Percentiles rank a stretch among this genome's conserved stretches.
phyloP scores from a whole-genome alignment of 1,284 basidiomycete species.

The Tilletiopsis washingtonensis region DNA sequence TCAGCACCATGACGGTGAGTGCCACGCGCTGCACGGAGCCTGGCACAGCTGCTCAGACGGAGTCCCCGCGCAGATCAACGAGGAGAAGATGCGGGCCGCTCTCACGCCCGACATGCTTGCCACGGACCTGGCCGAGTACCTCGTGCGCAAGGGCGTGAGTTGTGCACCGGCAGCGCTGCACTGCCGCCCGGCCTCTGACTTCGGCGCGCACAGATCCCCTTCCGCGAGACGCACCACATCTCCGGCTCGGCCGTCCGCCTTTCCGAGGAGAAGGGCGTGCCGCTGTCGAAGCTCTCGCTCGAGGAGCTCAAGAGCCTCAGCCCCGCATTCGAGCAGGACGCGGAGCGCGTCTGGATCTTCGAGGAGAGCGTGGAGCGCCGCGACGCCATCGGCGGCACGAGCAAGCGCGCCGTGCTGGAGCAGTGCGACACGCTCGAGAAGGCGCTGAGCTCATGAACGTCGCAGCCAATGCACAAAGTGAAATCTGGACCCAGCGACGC shows the following conservation, averaged over 20 bases:
- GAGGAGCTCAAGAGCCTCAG: conserved; percentile 70
- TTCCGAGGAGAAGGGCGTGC: conserved; percentile 72
- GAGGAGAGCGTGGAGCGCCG: conserved; percentile 76
- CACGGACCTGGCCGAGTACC: conserved; percentile 93
- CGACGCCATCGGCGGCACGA: conserved; percentile 84
- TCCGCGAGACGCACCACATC: conserved; percentile 97
- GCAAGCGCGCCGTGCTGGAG: conserved; percentile 70
- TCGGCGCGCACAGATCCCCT: conserved; percentile 56
- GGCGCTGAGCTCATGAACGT: conserved; percentile 6
- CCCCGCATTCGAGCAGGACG: conserved; percentile 72
- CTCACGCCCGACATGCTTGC: conserved; percentile 95
- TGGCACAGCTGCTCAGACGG: no score
- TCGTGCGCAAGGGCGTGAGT: conserved; percentile 90
- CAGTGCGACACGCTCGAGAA: conserved; percentile 52
- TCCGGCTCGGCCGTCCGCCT: conserved; percentile 91
- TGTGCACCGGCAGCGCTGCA: neutral
- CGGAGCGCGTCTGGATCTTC: conserved; percentile 50
- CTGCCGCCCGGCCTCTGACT: neutral
- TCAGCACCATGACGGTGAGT: conserved; percentile 63
- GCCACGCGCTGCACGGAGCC: no score
- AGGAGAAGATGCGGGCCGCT: conserved; percentile 77
- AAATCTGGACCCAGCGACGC: neutral
- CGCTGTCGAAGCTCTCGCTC: conserved; percentile 71
- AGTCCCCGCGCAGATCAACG: conserved; percentile 78
- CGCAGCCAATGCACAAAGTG: neutral